Base-by-base conservation (phyloP, 306 rosid genomes). In the Cucumis cinereus region DNA sequence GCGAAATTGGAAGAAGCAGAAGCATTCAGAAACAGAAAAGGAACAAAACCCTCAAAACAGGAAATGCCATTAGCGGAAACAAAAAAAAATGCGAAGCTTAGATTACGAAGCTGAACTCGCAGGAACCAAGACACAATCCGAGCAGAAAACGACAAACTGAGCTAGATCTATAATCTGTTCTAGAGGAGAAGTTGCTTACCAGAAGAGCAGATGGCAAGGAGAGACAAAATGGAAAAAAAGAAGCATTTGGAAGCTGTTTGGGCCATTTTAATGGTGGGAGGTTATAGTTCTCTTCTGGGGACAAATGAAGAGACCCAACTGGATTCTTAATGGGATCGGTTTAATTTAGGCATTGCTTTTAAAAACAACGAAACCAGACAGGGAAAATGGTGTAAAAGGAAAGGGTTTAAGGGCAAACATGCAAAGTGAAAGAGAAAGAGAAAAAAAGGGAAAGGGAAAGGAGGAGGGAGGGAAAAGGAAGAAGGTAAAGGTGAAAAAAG, bases 191-290 rank as follows among this genome's bases (percentile, higher is more conserved):
- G 75, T 45, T 20, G 74, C 84, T 83, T 58, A 94, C 98, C 92
- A 4, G 93, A 87, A 80, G 83, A 89, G 83, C 61, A 80, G 82
- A 76, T 2, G n/a, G 81, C 24, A 82, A 88, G 77, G 71, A 89
- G 81, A 81, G 86, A 90, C 52, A 92, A 45, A 82, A 84, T 50
- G 86, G 79, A 73, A 19, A 85, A 77, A 79, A 88, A 77, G 80
- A 86, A 56, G 85, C 74, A 79, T 4, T 81, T 69, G 47, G 86
- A 82, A 83, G 90, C 57, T 88, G 77, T 73, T 67, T 49, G 83
- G 66, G 89, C 89, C 98, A 92, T 92, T 62, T 22, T 76, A 76
- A 77, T 45, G 64, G 64, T 47, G 79, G 20, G 36, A 61, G 33
- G 77, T 53, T 56, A 16, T 78, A 68, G 85, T 80, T 74, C 15